phyloP scores from a whole-genome alignment of 2,329 filamentous ascomycete species.

The Neonectria hederae region DNA sequence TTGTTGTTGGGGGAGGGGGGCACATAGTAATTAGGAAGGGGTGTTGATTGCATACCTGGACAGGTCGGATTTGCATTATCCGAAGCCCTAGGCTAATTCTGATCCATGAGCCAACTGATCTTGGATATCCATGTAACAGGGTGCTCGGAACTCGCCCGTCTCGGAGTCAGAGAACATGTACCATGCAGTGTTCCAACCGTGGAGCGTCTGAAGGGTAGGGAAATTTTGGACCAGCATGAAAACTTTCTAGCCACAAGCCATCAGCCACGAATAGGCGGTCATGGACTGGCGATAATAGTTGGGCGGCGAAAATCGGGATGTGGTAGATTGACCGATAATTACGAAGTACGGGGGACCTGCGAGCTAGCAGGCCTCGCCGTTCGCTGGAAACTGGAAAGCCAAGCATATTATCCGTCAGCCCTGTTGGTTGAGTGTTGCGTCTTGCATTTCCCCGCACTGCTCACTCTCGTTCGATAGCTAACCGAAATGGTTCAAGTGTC shows the following conservation, averaged over 20 bases:
- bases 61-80: background rate
- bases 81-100: background rate
- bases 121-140: background rate
- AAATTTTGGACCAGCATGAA: background rate
- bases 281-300: background rate
- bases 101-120: background rate
- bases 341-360: background rate
- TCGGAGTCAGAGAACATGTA: background rate
- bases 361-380: background rate
- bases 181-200: background rate
- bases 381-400: background rate
- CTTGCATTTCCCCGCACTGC: conserved; percentile 15
- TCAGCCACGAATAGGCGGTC: background rate
- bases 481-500: conserved; percentile 9
- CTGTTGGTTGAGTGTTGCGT: background rate
- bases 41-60: background rate
- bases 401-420: conserved; percentile 7
- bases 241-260: conserved; percentile 1
- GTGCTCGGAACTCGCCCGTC: background rate
- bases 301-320: background rate
- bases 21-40: background rate
- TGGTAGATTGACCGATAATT: background rate
- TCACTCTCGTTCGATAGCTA: conserved; percentile 12
- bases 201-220: background rate
- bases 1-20: no score